Percentiles rank a stretch among this genome's conserved stretches.
phyloP scores from a whole-genome alignment of 352 stramenopile genomes.

The Elongisporangium senticosum region DNA sequence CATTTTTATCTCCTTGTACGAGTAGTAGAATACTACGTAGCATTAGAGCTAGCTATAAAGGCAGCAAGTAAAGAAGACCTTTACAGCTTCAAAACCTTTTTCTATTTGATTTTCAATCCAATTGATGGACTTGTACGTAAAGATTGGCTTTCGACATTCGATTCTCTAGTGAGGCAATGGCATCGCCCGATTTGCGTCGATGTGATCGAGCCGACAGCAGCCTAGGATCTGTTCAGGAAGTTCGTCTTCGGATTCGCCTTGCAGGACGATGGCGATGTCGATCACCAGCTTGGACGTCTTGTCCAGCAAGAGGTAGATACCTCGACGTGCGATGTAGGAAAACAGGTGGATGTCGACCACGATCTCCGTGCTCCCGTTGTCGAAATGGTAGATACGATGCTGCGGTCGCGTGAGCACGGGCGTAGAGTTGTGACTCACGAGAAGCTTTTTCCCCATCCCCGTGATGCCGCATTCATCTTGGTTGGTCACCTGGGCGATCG shows the following conservation, averaged over 20 bases:
- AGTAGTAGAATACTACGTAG: too few species aligned
- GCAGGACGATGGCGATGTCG: constrained; percentile 83
- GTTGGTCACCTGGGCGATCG: constrained; percentile 83
- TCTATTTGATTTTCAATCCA: neutral
- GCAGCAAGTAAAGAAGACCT: neutral
- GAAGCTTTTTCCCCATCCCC: constrained; percentile 70
- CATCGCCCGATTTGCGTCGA: constrained; percentile 63
- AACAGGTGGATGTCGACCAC: constrained; percentile 81
- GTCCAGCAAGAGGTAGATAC: constrained; percentile 74
- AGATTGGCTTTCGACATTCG: neutral
- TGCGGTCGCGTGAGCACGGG: constrained; percentile 79
- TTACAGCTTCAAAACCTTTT: neutral
- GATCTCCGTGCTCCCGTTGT: constrained; percentile 59
- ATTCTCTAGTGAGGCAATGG: constrained; percentile 22
- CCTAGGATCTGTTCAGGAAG: constrained; percentile 82
- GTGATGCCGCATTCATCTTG: constrained; percentile 77
- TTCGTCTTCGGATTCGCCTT: constrained; percentile 84
- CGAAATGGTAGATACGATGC: constrained; percentile 79
- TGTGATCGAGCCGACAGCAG: constrained; percentile 71
- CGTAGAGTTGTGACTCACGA: constrained; percentile 77
- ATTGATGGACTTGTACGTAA: neutral
- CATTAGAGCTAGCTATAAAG: too few species aligned
- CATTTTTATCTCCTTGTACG: too few species aligned
- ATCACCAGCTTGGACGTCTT: constrained; percentile 79
- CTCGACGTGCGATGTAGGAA: constrained; percentile 76